Percentiles rank a stretch among this genome's conserved stretches.
phyloP scores from a whole-genome alignment of 352 stramenopile genomes.

The Peronospora belbahrii region DNA sequence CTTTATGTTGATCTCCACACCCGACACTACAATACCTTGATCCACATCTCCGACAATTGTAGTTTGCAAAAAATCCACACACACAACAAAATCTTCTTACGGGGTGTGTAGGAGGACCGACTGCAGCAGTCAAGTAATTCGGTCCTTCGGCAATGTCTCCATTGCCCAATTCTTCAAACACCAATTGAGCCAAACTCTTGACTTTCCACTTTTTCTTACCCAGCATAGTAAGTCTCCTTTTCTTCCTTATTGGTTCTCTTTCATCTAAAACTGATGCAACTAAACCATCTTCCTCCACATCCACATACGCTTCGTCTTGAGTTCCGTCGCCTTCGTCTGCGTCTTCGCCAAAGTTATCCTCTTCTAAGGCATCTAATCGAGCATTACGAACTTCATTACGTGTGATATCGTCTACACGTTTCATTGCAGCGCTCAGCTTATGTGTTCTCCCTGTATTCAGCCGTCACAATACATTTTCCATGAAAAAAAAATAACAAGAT shows the following conservation, averaged over 20 bases:
- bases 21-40: slow-evolving; percentile 66
- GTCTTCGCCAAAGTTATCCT: slow-evolving; percentile 82
- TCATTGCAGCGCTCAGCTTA: slow-evolving; percentile 78
- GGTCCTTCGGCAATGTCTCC: slow-evolving; percentile 19
- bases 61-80: slow-evolving; percentile 75
- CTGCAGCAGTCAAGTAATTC: slow-evolving; percentile 72
- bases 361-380: slow-evolving; percentile 81
- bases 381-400: slow-evolving; percentile 75
- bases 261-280: slow-evolving; percentile 1
- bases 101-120: slow-evolving; percentile 45
- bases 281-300: slow-evolving; percentile 43
- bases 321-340: slow-evolving; percentile 41
- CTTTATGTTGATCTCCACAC: slow-evolving; percentile 84
- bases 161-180: slow-evolving; percentile 72
- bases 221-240: slow-evolving; percentile 15
- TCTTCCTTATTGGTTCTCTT: slow-evolving; percentile 29
- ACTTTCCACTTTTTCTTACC: slow-evolving; percentile 63
- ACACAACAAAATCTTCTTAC: slow-evolving; percentile 79
- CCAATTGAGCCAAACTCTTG: slow-evolving; percentile 82
- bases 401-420: slow-evolving; percentile 77
- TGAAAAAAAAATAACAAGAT: slow-evolving; percentile 4
- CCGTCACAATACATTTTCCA: slow-evolving; percentile 6
- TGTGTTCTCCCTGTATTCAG: slow-evolving; percentile 48
- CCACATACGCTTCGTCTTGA: slow-evolving; percentile 47
- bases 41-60: slow-evolving; percentile 58